Base-by-base conservation (phyloP, 1,284 basidiomycete species). In the Puccinia novopanici region DNA sequence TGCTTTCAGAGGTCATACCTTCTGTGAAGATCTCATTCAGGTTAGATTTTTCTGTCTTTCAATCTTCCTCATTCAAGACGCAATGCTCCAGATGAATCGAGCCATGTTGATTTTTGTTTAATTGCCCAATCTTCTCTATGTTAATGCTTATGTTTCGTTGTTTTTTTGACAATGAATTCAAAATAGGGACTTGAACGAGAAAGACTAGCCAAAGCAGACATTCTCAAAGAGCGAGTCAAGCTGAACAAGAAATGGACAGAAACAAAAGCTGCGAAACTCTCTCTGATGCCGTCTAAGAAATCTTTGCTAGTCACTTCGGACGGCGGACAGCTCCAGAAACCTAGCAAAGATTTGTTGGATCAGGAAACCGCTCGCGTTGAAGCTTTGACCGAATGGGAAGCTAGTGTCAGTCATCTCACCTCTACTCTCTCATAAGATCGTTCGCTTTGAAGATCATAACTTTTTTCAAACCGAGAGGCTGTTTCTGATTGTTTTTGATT, bases 181-280 rank as follows among this genome's bases (percentile, higher is more conserved):
- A 27, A 55, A 55, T 9, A 81, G 79, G 72, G 72, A 30, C 4
- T 81, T 22, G 79, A 81, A 75, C 54, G 79, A 65, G 79, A 81
- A 75, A 71, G 27, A 48, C 59, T 55, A 75, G 79, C 79, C 22
- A 74, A 68, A 68, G 59, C 79, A 17, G 79, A 81, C 12, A 67
- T 81, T 57, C 37, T 81, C 10, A 81, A 81, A 75, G 71, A 81
- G 27, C 71, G 79, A 34, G 59, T 52, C 12, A 75, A 75, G 54
- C 17, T 75, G 48, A 81, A 81, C 54, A 81, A 81, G 65, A 59
- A 81, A 75, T 74, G 71, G 71, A 5, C 52, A 22, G 71, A 81
- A 55, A 73, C 61, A 13, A 81, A 75, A 81, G 54, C 79, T n/a
- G 13, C 37, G 52, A 61, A 73, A 40, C 24, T 75, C n/a, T 40